Evolutionary conservation across 2,329 filamentous ascomycete genomes (phyloP), one percentile per base, ranked within the genome.

Genomic region (Ophiocordyceps sinensis): DNA sequence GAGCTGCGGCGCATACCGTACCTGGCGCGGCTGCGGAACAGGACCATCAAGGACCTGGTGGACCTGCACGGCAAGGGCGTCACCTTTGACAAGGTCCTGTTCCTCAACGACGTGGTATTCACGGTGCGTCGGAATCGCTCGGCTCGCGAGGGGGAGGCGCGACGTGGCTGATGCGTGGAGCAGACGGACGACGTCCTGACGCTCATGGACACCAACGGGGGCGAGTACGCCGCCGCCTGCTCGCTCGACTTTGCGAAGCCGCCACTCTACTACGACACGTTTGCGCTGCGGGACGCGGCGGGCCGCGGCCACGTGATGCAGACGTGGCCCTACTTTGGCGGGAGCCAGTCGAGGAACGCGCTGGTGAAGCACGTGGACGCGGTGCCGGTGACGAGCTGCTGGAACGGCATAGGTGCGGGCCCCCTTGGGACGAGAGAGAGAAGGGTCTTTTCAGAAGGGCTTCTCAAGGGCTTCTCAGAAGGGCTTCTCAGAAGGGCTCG

Each of bases 1-100:
- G 75, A 79, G 50, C 54, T 80, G 44, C 63, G 82, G 38, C 66
- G 82, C 17, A 85, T 86, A 45, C 79, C 80, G 1, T 85, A 79
- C 53, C 62, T 86, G 17, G 71, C 82, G 2, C 66, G 61, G 23
- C 51, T 82, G 43, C 68, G 82, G 34, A 86, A 87, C 55, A 56
- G 62, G 47, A 74, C 72, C n/a, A 58, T 86, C 48, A 57, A 70
- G 44, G 77, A 79, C 9, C 52, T 85, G 46, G 53, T 68, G 26
- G 64, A 69, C 15, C 52, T 80, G 36, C 55, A 63, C 10, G 57
- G 61, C 17, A 55, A 68, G 40, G 76, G 75, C 4, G 56, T 65
- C n/a, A 61, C 47, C 10, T 68, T 77, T 51, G 75, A 79, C 48
- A 73, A 67, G 49, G 62, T 81, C 15, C 54, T 81, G 19, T 80